Evolutionary conservation across 2,329 filamentous ascomycete genomes (phyloP), one percentile per base, ranked within the genome.

Genomic region (Cordyceps javanica): DNA sequence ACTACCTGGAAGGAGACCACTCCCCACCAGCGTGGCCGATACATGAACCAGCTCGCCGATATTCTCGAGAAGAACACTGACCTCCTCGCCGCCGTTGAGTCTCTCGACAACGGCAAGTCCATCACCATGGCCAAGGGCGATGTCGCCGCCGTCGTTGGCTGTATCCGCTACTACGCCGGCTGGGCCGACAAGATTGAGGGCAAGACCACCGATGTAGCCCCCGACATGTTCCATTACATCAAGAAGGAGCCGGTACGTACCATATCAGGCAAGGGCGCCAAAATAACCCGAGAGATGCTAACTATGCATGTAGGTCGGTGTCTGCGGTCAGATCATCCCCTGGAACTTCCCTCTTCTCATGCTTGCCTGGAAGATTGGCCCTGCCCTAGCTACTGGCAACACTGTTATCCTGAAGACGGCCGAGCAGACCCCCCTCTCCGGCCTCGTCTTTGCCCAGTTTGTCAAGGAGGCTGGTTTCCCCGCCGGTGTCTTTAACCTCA

Each of bases 181-280:
- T 96, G 88, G 86, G 89, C 91, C 67, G 91, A 96, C 80, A 96
- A 96, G 85, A 87, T 94, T 64, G 81, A 86, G 73, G 91, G 91
- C 73, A 91, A 92, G 80, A 90, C 91, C 58, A 86, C 94, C 63
- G 89, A 95, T 67, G 89, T 90, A 65, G 77, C 82, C 67, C 82
- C 83, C 59, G 86, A 89, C 63, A 90, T 87, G 73, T 91, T 95
- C 77, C 87, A 90, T 77, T 95, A 94, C 78, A 91, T 89, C 62
- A 69, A 68, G 67, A 83, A 85, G 64, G 90, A 96, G 80, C 89
- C 91, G 10, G 78, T 82, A 70, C 65, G 79, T 53, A 28, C 21
- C 32, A n/a, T n/a, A 34, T 23, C 21, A n/a, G 28, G 41, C 52
- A 10, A 39, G 30, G n/a, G 26, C 14, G 93, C 78, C 94, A 92